A percentile compares a stretch with the other conserved stretches of the same genome.
phyloP scores from a whole-genome alignment of 2,329 filamentous ascomycete species.

The Drechslera avenae region DNA sequence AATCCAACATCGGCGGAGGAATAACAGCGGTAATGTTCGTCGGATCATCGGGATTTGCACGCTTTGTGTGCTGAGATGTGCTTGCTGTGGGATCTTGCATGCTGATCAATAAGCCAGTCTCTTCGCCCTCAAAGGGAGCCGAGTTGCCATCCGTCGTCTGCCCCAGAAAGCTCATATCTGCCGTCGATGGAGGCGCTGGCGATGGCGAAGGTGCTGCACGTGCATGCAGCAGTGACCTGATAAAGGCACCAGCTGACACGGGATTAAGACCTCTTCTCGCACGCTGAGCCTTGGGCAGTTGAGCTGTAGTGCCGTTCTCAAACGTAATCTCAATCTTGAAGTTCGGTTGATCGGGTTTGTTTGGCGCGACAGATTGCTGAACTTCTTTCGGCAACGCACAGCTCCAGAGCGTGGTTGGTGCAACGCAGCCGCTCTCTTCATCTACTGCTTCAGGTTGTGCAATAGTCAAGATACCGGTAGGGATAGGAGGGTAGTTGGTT shows the following conservation, averaged over 20 bases:
- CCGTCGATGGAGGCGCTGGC: constrained; percentile 63
- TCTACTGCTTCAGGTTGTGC: constrained; percentile 71
- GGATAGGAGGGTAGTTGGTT: constrained; percentile 84
- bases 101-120: constrained; percentile 86
- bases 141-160: constrained; percentile 80
- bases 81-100: constrained; percentile 57
- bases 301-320: constrained; percentile 56
- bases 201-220: constrained; percentile 51
- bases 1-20: constrained; percentile 65
- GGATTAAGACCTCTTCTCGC: constrained; percentile 65
- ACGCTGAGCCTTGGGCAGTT: constrained; percentile 10
- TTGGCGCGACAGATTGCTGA: constrained; percentile 67
- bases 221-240: constrained; percentile 37
- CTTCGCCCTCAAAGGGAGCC: constrained; percentile 77
- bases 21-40: constrained; percentile 60
- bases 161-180: constrained; percentile 81
- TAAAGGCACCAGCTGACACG: constrained; percentile 48
- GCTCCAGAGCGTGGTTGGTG: constrained; percentile 79
- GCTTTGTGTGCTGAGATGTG: constrained; percentile 44
- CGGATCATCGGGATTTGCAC: constrained; percentile 32
- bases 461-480: constrained; percentile 80
- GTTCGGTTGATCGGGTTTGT: constrained; percentile 71
- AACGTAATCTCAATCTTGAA: constrained; percentile 77
- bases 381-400: constrained; percentile 82
- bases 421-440: constrained; percentile 71